These are phyloP conservation scores for Pholiota molesta DNA, from an alignment of 768 basidiomycete species.

Conservation along the genomic window DNA sequence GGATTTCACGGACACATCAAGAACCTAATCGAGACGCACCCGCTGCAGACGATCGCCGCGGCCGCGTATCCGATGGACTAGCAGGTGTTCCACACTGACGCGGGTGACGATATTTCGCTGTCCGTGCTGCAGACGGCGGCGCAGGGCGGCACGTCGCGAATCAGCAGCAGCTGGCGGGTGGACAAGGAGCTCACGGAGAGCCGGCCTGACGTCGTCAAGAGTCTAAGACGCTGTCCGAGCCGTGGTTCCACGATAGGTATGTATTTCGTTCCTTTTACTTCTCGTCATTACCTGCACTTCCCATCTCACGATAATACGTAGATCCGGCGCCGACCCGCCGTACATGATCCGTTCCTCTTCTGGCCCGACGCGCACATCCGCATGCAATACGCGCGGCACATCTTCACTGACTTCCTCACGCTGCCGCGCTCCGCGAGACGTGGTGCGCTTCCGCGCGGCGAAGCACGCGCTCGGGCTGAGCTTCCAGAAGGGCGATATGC, in stretches of 20 bases:
- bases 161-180: constrained; percentile 45
- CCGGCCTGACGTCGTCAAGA: constrained; percentile 49
- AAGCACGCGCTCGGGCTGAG: constrained; percentile 45
- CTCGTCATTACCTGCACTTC: too few species aligned
- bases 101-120: constrained; percentile 45
- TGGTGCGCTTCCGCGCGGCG: constrained; percentile 46
- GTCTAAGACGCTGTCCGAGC: constrained; percentile 42
- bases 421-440: constrained; percentile 40
- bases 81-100: constrained; percentile 53
- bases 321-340: too few species aligned
- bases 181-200: constrained; percentile 53
- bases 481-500: constrained; percentile 52
- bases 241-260: constrained; percentile 44
- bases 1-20: too few species aligned
- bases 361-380: constrained; percentile 40
- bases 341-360: constrained; percentile 40
- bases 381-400: constrained; percentile 47
- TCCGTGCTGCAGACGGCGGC: constrained; percentile 43
- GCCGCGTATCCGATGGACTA: constrained; percentile 52
- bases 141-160: constrained; percentile 46
- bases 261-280: constrained; percentile 6
- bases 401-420: constrained; percentile 43
- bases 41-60: constrained; percentile 40
- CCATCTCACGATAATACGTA: too few species aligned
- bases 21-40: constrained; percentile 41